phyloP scores from a whole-genome alignment of 169 alveolate species.

The Plasmodium malariae region DNA sequence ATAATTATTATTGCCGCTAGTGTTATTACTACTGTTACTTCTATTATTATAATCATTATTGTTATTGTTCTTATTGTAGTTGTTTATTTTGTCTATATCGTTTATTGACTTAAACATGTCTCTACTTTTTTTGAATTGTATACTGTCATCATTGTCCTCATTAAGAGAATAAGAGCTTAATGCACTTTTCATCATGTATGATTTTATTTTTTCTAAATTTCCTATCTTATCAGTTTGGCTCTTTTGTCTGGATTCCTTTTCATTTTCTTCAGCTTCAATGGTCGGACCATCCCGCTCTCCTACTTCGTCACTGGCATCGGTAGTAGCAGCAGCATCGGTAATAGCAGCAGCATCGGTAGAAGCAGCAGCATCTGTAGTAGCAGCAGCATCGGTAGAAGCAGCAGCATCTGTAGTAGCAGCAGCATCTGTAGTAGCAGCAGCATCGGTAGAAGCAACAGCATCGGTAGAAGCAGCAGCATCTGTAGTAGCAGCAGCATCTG shows the following conservation, averaged over 20 bases:
- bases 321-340: background rate
- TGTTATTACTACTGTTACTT: background rate
- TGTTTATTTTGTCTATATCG: constrained; percentile 3
- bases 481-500: background rate
- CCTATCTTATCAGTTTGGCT: background rate
- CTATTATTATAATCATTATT: background rate
- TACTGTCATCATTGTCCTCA: background rate
- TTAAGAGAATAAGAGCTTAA: no score
- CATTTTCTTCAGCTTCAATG: background rate
- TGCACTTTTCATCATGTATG: no score
- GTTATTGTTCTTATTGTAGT: background rate
- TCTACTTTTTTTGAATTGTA: constrained; percentile 7
- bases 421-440: no score
- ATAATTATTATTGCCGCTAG: background rate
- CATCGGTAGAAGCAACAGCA: no score
- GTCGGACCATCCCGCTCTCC: background rate
- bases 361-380: background rate
- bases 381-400: background rate
- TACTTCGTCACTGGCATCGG: background rate
- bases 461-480: no score
- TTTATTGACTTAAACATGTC: constrained; percentile 26
- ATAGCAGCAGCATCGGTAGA: background rate
- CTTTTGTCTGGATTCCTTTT: background rate
- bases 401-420: background rate
- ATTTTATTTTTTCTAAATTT: background rate